These are phyloP conservation scores for Thalassiosira delicatula DNA, from an alignment of 352 stramenopile species.

Conservation along the genomic window DNA sequence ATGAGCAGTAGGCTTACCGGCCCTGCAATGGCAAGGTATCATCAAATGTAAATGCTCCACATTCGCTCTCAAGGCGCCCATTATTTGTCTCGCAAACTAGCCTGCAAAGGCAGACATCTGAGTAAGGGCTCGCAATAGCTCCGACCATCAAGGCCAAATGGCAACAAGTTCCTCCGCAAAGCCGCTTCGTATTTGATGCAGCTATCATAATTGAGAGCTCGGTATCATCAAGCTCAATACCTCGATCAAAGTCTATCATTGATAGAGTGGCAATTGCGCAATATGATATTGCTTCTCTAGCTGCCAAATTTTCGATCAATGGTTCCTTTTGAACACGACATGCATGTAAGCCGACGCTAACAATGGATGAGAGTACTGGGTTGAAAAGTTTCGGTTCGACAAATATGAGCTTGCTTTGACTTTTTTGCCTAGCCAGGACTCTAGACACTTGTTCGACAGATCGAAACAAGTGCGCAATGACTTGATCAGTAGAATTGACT, in stretches of 20 bases:
- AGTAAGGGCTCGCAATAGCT: conserved; percentile 14
- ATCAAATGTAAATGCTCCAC: conserved; percentile 32
- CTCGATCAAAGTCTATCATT: conserved; percentile 29
- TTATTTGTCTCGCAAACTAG: conserved; percentile 26
- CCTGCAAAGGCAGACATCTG: conserved; percentile 44
- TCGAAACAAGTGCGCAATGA: conserved; percentile 39
- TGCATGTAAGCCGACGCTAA: conserved; percentile 54
- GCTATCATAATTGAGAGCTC: conserved; percentile 14
- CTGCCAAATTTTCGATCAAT: neutral
- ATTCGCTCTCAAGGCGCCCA: conserved; percentile 16
- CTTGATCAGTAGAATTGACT: conserved; percentile 7
- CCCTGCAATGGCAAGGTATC: conserved; percentile 46
- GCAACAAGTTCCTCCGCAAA: conserved; percentile 47
- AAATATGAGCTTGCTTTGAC: conserved; percentile 31
- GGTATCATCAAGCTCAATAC: conserved; percentile 29
- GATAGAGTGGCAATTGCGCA: conserved; percentile 50
- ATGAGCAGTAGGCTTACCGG: conserved; percentile 41
- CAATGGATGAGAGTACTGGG: conserved; percentile 28
- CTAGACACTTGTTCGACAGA: conserved; percentile 48
- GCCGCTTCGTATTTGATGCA: neutral
- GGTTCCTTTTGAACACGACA: conserved; percentile 24
- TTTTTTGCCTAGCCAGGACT: conserved; percentile 38
- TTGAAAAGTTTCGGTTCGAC: conserved; percentile 40
- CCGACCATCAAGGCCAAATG: conserved; percentile 46
- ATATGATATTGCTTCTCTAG: conserved; percentile 59